Evolutionary conservation across 495 filamentous ascomycete species (phyloP), one percentile per base, ranked within the genome.

Genomic region (Glarea lozoyensis): DNA sequence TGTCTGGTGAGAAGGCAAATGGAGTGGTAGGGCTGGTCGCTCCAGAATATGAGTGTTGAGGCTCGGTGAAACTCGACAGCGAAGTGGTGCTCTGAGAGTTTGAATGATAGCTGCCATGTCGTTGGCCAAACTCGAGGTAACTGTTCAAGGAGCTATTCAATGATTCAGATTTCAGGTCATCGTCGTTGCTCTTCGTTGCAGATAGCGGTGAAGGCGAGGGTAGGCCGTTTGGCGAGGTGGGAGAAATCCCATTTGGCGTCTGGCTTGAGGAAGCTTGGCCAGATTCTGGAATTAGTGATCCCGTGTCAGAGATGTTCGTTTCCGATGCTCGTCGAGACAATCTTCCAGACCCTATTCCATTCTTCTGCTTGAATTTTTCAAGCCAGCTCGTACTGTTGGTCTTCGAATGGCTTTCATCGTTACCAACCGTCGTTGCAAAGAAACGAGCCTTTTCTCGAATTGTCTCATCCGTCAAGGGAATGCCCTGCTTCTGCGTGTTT

Each of bases 341-440:
- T 35, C 62, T 76, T 0, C 79, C 71, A 17, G 75, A 73, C 30
- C 76, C 67, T 19, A 93, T 71, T 42, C 82, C 81, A 61, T 97
- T 86, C 61, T 90, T 96, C 47, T 84, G 77, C 68, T 96, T 95
- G 70, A 99, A 97, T 58, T 93, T 94, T 59, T 95, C 90, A 39
- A 99, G 71, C 88, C 89, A 96, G 46, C 70, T 76, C 5, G 79
- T 63, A 44, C 73, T 88, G 51, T 82, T 79, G 24, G 81, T 72
- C 59, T 89, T 86, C 39, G 81, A 68, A 41, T 88, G 82, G 48
- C 76, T 81, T 45, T 95, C 92, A 10, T 78, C 71, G 50, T 73
- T 79, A 19, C 82, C 81, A 21, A 81, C 78, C 18, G 83, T 85
- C 15, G 72, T 82, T 15, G 86, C 85, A 57, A 97, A 99, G 42